phyloP scores from a whole-genome alignment of 2,329 filamentous ascomycete genomes.

The Fusarium goolgardi region DNA sequence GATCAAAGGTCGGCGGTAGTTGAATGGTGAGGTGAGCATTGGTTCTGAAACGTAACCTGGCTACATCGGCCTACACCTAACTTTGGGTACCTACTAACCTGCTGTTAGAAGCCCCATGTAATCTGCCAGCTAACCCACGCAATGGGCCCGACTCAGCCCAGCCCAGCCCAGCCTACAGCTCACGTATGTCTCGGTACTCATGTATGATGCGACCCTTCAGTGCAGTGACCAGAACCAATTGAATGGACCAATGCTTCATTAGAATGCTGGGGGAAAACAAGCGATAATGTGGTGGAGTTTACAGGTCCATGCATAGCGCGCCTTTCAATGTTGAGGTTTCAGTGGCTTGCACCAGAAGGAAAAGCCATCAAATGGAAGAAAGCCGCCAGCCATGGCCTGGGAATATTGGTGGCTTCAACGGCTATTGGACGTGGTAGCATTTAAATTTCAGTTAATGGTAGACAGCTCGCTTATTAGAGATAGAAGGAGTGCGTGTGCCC shows the following conservation, averaged over 20 bases:
- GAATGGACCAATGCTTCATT: conserved; percentile 23
- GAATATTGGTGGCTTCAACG: conserved; percentile 10
- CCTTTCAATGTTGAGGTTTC: neutral
- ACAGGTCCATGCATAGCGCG: neutral
- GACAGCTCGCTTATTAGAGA: conserved; percentile 2
- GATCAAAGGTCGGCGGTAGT: conserved; percentile 23
- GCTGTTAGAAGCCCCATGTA: conserved; percentile 1
- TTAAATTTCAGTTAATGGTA: conserved; percentile 1
- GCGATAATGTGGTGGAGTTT: conserved; percentile 19
- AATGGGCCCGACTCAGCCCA: conserved; percentile 7
- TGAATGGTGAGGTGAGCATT: conserved; percentile 26
- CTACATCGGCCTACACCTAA: neutral
- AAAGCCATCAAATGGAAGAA: conserved; percentile 18
- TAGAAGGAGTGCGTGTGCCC: neutral
- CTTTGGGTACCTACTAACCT: neutral
- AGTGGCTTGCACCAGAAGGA: conserved; percentile 20
- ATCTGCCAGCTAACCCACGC: neutral
- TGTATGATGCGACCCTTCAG: conserved; percentile 23
- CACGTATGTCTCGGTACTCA: conserved; percentile 39
- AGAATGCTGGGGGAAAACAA: conserved; percentile 27
- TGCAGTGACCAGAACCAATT: conserved; percentile 28
- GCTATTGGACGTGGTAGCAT: neutral
- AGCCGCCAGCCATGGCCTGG: neutral
- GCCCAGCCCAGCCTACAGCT: conserved; percentile 10
- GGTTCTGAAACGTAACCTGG: conserved; percentile 22